phyloP scores from a whole-genome alignment of 495 filamentous ascomycete genomes.

The Ascodesmis nigricans region DNA sequence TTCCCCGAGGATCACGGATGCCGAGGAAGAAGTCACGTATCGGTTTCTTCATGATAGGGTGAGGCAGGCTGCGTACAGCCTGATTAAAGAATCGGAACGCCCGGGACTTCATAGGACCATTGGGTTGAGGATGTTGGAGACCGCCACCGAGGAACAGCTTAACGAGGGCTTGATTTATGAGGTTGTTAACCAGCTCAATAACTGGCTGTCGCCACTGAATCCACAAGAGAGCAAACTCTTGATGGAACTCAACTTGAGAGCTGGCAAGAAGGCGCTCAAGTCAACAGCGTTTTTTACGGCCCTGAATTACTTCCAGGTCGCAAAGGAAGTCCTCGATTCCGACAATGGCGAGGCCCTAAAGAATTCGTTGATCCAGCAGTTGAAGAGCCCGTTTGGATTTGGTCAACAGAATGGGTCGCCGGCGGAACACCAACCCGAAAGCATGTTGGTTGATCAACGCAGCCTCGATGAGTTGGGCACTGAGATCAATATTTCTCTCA shows the following conservation, averaged over 20 bases:
- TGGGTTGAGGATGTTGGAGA: conserved; percentile 17
- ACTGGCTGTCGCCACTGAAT: conserved; percentile 19
- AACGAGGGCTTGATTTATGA: conserved; percentile 19
- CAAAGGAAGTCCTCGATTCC: conserved; percentile 15
- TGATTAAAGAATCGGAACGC: conserved; percentile 16
- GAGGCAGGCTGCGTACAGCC: conserved; percentile 19
- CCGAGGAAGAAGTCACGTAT: conserved; percentile 19
- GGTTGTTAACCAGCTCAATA: conserved; percentile 22
- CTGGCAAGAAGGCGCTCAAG: conserved; percentile 20
- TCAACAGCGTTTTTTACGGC: conserved; percentile 21
- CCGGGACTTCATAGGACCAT: conserved; percentile 21
- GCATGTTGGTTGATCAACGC: conserved; percentile 5
- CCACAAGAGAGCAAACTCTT: conserved; percentile 12
- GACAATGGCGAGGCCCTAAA: conserved; percentile 3
- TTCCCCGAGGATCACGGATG: conserved; percentile 3
- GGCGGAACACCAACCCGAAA: not conserved
- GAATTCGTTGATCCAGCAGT: conserved; percentile 7
- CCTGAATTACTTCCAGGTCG: conserved; percentile 17
- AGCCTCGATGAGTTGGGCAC: conserved; percentile 14
- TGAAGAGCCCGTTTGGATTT: conserved; percentile 12
- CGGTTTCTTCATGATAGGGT: conserved; percentile 21
- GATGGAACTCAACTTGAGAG: conserved; percentile 20
- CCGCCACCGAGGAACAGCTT: conserved; percentile 15
- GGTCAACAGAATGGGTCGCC: not conserved
- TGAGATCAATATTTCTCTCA: conserved; percentile 20